These are phyloP conservation scores for Clohesyomyces aquaticus DNA, from an alignment of 495 filamentous ascomycete species.

Conservation along the genomic window DNA sequence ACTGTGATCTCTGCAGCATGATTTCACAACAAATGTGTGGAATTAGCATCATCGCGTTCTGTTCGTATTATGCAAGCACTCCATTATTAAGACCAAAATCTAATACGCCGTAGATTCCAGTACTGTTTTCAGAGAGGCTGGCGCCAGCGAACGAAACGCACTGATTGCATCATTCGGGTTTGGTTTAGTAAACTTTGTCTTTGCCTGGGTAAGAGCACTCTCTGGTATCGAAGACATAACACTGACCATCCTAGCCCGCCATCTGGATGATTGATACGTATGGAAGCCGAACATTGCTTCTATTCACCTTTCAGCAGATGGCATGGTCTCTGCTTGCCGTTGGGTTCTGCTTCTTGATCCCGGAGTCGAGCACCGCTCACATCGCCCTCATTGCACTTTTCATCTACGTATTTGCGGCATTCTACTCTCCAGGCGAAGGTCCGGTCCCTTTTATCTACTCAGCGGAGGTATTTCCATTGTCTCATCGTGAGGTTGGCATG, in stretches of 20 bases:
- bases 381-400: constrained; percentile 54
- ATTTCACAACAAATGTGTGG: not conserved
- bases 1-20: constrained; percentile 43
- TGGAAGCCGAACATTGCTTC: constrained; percentile 32
- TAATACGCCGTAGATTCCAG: too few relatives aligned
- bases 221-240: too few relatives aligned
- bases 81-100: too few relatives aligned
- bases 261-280: constrained; percentile 63
- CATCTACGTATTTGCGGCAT: constrained; percentile 44
- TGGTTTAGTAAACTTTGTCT: constrained; percentile 68
- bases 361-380: constrained; percentile 43
- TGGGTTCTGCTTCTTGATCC: constrained; percentile 41
- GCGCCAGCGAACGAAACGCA: constrained; percentile 50
- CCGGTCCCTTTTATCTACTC: constrained; percentile 48
- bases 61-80: too few relatives aligned
- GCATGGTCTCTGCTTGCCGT: constrained; percentile 45
- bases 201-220: too few relatives aligned
- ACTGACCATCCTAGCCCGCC: too few relatives aligned
- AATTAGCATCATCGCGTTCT: constrained; percentile 47
- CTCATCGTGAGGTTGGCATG: constrained; percentile 46
- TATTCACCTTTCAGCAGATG: constrained; percentile 49
- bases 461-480: constrained; percentile 48
- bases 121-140: constrained; percentile 63
- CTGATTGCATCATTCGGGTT: constrained; percentile 62
- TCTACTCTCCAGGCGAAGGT: constrained; percentile 41